Conservation (phyloP, 2,329 filamentous ascomycete species). For the Raffaelea ambrosiae region DNA sequence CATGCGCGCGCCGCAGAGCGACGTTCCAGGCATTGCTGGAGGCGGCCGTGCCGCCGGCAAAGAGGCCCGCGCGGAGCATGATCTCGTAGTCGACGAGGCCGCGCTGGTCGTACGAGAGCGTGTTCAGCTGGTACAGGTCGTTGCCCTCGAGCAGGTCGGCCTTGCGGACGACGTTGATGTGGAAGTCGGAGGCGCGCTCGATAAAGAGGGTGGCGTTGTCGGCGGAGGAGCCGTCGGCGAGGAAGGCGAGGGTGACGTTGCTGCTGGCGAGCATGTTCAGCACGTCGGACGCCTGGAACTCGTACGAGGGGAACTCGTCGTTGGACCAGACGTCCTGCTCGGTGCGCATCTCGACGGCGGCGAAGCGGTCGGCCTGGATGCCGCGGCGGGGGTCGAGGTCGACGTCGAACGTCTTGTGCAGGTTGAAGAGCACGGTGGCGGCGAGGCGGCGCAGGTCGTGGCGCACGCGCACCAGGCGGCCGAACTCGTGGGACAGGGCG, state of each 20-base stretch:
- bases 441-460: conserved; percentile 24
- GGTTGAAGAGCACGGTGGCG: conserved; percentile 23
- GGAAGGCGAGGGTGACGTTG: conserved; percentile 27
- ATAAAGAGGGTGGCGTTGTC: conserved; percentile 27
- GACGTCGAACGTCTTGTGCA: conserved; percentile 19
- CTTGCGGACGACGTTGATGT: conserved; percentile 32
- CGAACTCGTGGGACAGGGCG: conserved; percentile 25
- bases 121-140: conserved; percentile 24
- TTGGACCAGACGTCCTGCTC: conserved; percentile 19
- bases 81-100: conserved; percentile 43
- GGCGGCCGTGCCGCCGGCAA: conserved; percentile 35
- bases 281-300: conserved; percentile 22
- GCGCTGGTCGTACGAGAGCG: conserved; percentile 38
- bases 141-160: conserved; percentile 28
- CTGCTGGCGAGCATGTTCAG: conserved; percentile 19
- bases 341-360: conserved; percentile 27
- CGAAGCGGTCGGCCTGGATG: conserved; percentile 17
- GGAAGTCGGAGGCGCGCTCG: conserved; percentile 24
- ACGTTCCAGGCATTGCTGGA: conserved; percentile 39
- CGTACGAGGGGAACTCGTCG: conserved; percentile 19
- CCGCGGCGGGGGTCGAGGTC: conserved; percentile 18
- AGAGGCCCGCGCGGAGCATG: conserved; percentile 30
- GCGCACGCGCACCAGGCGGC: conserved; percentile 27
- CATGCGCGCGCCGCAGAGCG: conserved; percentile 27
- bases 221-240: conserved; percentile 30